Base-by-base conservation (phyloP, 352 stramenopile species). In the Globisporangium carolinianum region DNA sequence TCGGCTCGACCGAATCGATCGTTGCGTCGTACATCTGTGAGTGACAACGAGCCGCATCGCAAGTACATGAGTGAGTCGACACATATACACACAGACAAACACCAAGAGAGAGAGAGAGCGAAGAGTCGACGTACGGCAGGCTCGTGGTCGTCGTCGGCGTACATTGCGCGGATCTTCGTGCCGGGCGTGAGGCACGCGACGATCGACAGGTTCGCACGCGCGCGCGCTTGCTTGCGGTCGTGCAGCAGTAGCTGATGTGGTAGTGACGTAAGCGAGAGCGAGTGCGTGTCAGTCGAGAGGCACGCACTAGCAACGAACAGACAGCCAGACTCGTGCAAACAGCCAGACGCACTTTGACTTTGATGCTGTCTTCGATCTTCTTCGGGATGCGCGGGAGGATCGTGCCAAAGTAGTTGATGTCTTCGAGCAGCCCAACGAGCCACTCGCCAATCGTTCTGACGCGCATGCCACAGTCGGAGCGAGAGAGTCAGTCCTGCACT, bases 401-500 rank as follows among this genome's bases (percentile, higher is more conserved):
- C 5, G 96, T 99, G 35, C 94, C 90, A 63, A 96, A 98, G 71
- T 98, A 99, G 61, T 99, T 96, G 67, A 97, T 92, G 39, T 97
- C 86, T 55, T 86, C 92, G 38, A 99, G 76, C 3, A 99, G 65
- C 2, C 72, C 72, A 39, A 91, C 62, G 6, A 98, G 76, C 77
- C 88, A 99, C 55, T 92, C 74, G 6, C 95, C 95, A 48, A 99
- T 95, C 2, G 94, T 98, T 43, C 87, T 97, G 24, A 32, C 24
- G 24, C 24, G 24, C 24, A 32, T 32, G 0, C 1, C 24, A 32
- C 24, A 32, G 24, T 32, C 24, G 3, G 24, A 32, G 24, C 24
- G 24, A 32, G 24, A 32, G 24, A 32, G 24, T 32, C 24, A 32
- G 24, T 32, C 24, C 24, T 32, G 24, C 24, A 32, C 24, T 32